Base-by-base conservation (phyloP, 345 rosid genomes). In the Salix arbutifolia region DNA sequence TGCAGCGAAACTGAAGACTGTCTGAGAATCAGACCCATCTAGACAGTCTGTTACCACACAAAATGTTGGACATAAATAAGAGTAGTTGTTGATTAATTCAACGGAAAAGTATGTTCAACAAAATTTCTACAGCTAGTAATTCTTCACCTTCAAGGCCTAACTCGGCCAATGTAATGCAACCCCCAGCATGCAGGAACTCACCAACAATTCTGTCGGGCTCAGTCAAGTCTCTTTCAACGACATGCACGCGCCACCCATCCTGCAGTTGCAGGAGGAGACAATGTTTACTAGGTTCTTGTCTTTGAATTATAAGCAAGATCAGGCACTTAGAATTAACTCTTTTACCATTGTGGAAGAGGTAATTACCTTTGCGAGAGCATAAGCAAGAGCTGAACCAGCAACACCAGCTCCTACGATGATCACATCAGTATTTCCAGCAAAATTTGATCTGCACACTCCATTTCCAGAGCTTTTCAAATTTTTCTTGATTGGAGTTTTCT, bases 1-100 rank as follows among this genome's bases (percentile, higher is more conserved):
- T 5, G 89, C 90, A 81, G 38, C 38, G 9, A 85, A 88, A 21
- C 93, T 91, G 52, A 79, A 81, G 12, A 88, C 76, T 30, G 56
- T 83, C 67, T 85, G 91, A 26, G 93, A 85, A 80, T 85, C 91
- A 73, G 84, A 88, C 74, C 81, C 78, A 65, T 88, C 87, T 72
- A 87, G 86, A 21, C 91, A 88, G 78, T 88, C 91, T 88, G 76
- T 73, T 75, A 25, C 17, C 35, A 65, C n/a, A 58, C 35, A 3
- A 56, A 11, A 48, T 9, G 52, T 11, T 60, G n/a, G 65, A 23
- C 65, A 18, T 19, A 60, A 23, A 60, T 16, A n/a, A n/a, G 65
- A 60, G 38, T 37, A 37, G 38, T 37, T 37, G 38, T 37, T 37
- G 9, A 37, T 37, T 37, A 37, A 37, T 37, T 37, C 8, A 37